These are phyloP conservation scores for Mediolabrus comicus DNA, from an alignment of 108 stramenopile species.

Conservation along the genomic window DNA sequence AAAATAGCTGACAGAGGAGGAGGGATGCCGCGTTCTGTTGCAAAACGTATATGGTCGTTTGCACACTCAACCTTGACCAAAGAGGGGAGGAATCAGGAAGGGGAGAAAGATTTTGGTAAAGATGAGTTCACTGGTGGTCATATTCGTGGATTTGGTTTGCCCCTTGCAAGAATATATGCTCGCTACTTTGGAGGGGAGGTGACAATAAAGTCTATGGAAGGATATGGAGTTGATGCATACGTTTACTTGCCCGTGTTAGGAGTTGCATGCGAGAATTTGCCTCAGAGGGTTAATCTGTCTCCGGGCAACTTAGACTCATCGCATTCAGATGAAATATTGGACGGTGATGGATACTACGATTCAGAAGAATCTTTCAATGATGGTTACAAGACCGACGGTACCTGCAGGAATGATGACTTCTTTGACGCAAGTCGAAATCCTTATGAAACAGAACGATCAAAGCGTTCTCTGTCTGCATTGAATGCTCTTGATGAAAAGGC, in stretches of 20 bases:
- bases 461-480: constrained; percentile 7
- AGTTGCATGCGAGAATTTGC: constrained; percentile 85
- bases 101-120: constrained; percentile 59
- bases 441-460: background rate
- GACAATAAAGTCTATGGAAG: constrained; percentile 95
- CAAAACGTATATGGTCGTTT: constrained; percentile 93
- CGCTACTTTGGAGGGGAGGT: constrained; percentile 99
- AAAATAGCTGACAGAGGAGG: constrained; percentile 97
- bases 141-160: constrained; percentile 95
- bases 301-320: constrained; percentile 78
- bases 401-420: constrained; percentile 32
- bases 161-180: constrained; percentile 93
- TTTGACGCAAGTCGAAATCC: constrained; percentile 11
- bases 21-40: constrained; percentile 92
- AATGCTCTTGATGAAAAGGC: constrained; percentile 31
- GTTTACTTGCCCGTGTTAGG: constrained; percentile 89
- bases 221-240: constrained; percentile 99
- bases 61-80: constrained; percentile 86
- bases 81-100: constrained; percentile 37
- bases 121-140: constrained; percentile 55
- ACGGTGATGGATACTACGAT: constrained; percentile 27
- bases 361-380: background rate
- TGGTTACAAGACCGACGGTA: constrained; percentile 22
- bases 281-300: constrained; percentile 60
- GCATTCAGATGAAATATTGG: background rate